Evolutionary conservation across 306 rosid species (phyloP).

Genomic region (Vigna mungo): DNA sequence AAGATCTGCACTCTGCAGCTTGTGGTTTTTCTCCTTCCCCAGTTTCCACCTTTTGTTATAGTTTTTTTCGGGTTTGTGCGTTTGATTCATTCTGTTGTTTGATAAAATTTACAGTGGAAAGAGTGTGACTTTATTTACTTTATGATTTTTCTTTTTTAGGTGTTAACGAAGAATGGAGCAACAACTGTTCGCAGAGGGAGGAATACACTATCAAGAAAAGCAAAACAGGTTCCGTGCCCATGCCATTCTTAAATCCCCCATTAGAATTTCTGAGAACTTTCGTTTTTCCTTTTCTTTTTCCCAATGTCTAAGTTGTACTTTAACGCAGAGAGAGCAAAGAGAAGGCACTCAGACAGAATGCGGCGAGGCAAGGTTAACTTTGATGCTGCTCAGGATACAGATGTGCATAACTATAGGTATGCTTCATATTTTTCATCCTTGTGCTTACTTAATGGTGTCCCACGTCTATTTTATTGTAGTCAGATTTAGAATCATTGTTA

Average conservation of each 20-base stretch:
- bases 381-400: slow-evolving; percentile 68
- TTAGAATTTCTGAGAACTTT: slow-evolving; percentile 44
- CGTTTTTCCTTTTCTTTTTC: slow-evolving; percentile 21
- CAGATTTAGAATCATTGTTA: slow-evolving; percentile 21
- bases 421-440: slow-evolving; percentile 33
- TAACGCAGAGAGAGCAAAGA: slow-evolving; percentile 70
- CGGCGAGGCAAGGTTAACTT: slow-evolving; percentile 75
- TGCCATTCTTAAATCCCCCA: slow-evolving; percentile 58
- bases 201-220: slow-evolving; percentile 91
- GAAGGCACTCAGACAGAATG: slow-evolving; percentile 69
- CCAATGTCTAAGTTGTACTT: slow-evolving; percentile 38
- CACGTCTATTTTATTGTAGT: slow-evolving; percentile 1
- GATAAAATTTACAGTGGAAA: slow-evolving; percentile 63
- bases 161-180: slow-evolving; percentile 92
- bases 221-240: slow-evolving; percentile 82
- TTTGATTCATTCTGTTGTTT: slow-evolving; percentile 48
- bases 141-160: slow-evolving; percentile 74
- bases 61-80: not conserved
- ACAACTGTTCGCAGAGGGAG: slow-evolving; percentile 73
- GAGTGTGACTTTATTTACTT: slow-evolving; percentile 74
- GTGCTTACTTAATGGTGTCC: slow-evolving; percentile 7
- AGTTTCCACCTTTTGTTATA: slow-evolving; percentile 25
- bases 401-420: slow-evolving; percentile 82
- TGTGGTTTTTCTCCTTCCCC: slow-evolving; percentile 56
- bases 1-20: slow-evolving; percentile 63